Base-by-base conservation (phyloP, 345 rosid genomes). In the Salix brachista region DNA sequence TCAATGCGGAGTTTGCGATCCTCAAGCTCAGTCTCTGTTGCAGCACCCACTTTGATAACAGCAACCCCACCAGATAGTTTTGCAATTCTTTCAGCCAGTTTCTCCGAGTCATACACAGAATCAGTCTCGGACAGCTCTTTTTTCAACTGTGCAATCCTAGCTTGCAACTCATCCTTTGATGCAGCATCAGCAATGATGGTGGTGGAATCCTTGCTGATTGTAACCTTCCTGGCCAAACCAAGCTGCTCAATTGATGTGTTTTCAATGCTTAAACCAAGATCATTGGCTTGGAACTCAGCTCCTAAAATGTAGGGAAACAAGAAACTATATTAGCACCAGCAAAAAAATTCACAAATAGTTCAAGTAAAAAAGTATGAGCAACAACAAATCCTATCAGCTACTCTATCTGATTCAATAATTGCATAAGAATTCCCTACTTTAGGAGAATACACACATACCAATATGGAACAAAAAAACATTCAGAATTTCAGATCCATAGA, bases 41-140 rank as follows among this genome's bases (percentile, higher is more conserved):
- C 98, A 70, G 99, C 99, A 46, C 99, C 99, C 17, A 90, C 99
- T 83, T 96, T 92, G 81, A 96, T 88, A 50, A 96, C 98, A 62
- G 97, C 98, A 79, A 96, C 98, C 71, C 99, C 98, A 71, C 99
- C 97, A 26, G 98, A 92, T 65, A 96, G 73, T 72, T 96, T 96
- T 69, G 99, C 97, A 54, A 94, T 92, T 80, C 99, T 92, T 88
- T 96, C 97, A 4, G 99, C 97, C 8, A 94, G 86, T 85, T 94
- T 96, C 83, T 92, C 90, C 0, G 94, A 71, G 88, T 96, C 98
- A 18, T 92, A 96, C 1, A 92, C 84, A 67, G 99, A 94, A 79
- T 96, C 99, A 1, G 99, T 94, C 87, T 96, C 97, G 0, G 83
- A 79, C 75, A 96, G 80, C 84, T 96, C 99, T 79, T 83, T 96